phyloP scores from a whole-genome alignment of 257 asterid genomes.

The Rehmannia glutinosa region DNA sequence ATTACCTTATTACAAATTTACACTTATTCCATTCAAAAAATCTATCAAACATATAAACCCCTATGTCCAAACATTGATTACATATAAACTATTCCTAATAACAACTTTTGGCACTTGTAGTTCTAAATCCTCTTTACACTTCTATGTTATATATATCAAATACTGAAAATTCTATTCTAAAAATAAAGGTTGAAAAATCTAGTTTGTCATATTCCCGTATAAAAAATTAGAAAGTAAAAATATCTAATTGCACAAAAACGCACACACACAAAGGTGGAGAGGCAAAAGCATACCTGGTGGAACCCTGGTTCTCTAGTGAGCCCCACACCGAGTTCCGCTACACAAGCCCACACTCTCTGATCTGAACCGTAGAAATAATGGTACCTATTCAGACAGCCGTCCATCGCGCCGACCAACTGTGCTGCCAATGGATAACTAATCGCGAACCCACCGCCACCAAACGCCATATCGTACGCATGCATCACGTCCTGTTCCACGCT shows the following conservation, averaged over 20 bases:
- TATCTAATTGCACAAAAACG: neutral
- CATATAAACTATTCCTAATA: no score
- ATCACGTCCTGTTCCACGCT: constrained; percentile 76
- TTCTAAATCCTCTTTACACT: no score
- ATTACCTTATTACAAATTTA: no score
- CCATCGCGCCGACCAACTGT: constrained; percentile 45
- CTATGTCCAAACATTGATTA: no score
- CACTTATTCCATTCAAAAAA: no score
- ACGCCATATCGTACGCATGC: constrained; percentile 90
- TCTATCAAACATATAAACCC: no score
- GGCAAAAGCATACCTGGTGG: constrained; percentile 57
- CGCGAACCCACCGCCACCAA: constrained; percentile 93
- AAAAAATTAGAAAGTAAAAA: no score
- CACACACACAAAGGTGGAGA: neutral
- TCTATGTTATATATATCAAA: no score
- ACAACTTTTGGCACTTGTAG: no score
- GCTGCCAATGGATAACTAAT: constrained; percentile 75
- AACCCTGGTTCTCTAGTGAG: constrained; percentile 75
- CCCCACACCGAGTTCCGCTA: constrained; percentile 69
- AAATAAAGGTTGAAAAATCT: no score
- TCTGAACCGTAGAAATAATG: constrained; percentile 85
- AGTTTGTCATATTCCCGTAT: no score
- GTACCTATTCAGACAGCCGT: constrained; percentile 72
- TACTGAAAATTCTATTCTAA: no score
- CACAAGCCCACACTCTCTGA: constrained; percentile 88